These are phyloP conservation scores for Didymella segeticola DNA, from an alignment of 2,329 filamentous ascomycete genomes.

Conservation along the genomic window DNA sequence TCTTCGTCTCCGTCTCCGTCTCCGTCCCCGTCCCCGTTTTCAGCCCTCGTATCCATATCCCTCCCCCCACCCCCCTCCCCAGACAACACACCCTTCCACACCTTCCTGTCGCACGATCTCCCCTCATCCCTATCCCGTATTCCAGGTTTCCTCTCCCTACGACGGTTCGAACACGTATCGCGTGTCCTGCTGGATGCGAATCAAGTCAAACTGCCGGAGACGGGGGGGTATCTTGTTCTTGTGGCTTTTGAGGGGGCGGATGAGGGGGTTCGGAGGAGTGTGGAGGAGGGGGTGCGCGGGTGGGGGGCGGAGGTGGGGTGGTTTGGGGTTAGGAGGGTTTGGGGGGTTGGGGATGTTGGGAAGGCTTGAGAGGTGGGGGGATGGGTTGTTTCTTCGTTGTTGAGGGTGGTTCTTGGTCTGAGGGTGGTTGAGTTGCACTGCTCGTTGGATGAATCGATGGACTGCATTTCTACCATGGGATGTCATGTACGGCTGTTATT, in stretches of 20 bases:
- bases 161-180: background rate
- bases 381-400: too few relatives aligned
- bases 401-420: too few relatives aligned
- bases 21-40: background rate
- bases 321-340: conserved; percentile 10
- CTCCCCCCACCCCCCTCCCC: too few relatives aligned
- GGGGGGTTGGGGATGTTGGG: background rate
- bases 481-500: too few relatives aligned
- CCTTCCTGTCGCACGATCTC: background rate
- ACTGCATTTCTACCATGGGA: too few relatives aligned
- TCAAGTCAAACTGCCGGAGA: background rate
- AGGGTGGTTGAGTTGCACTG: too few relatives aligned
- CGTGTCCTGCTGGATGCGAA: background rate
- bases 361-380: too few relatives aligned
- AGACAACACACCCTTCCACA: too few relatives aligned
- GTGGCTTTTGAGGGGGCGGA: background rate
- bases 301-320: background rate
- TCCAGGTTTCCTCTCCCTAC: background rate
- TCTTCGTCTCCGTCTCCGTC: background rate
- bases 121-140: background rate
- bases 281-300: background rate
- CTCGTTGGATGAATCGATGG: too few relatives aligned
- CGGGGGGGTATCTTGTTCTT: background rate
- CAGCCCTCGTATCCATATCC: too few relatives aligned
- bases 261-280: background rate